Base-by-base conservation (phyloP, 805 yeast genomes). In the Clavispora fructus region DNA sequence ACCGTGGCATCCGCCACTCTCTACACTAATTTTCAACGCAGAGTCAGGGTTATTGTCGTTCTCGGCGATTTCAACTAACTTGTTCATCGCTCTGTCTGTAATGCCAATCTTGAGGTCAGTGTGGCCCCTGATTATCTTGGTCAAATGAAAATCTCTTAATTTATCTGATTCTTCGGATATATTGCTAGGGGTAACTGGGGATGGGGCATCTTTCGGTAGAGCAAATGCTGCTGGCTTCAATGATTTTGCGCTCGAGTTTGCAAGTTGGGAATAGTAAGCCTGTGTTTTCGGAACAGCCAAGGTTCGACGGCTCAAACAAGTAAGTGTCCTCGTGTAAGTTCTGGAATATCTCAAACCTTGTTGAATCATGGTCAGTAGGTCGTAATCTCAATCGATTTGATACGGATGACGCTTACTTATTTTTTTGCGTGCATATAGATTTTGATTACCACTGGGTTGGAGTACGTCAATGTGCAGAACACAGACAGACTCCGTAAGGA, bases 1-100 rank as follows among this genome's bases (percentile, higher is more conserved):
- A 16, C 99, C 99, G 64, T 94, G 99, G 63, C 99, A 94, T 1
- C 99, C 99, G 9, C 99, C 99, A 59, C 95, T 85, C 56, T 90
- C 97, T 9, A 94, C 97, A 11, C 74, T 69, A 4, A 92, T 79
- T 43, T 85, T 71, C 16, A 92, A 68, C 0, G 89, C 88, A n/a
- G 82, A 58, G 30, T 80, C 68, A 0, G 80, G 79, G 44, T 83
- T 77, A 8, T 68, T 53, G 46, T 87, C 95, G 9, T 69, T 71
- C 7, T 61, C 54, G 11, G 80, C 74, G 9, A 88, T 74, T 3
- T 55, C 56, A 27, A 73, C 74, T 38, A 88, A 67, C 61, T 84
- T 85, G 8, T 60, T 61, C 27, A 74, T 65, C 2, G 84, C 84
- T 14, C 70, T 51, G 38, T 64, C 59, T 0, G 82, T 74, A 12